phyloP scores from a whole-genome alignment of 495 filamentous ascomycete species.

The Bacidia gigantensis region DNA sequence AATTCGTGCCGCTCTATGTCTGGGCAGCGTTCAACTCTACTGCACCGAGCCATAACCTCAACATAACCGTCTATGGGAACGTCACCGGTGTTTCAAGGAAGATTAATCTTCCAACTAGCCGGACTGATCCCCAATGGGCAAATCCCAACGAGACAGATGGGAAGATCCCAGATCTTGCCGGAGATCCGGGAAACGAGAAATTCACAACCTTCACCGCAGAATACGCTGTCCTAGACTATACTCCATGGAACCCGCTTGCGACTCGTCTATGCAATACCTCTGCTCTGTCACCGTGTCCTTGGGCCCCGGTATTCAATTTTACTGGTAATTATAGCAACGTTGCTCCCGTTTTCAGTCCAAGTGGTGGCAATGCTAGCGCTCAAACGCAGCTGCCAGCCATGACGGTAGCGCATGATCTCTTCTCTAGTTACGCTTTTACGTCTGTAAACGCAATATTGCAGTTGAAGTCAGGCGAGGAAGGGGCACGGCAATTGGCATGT shows the following conservation, averaged over 20 bases:
- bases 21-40: conserved; percentile 56
- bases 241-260: conserved; percentile 39
- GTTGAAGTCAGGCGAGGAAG: conserved; percentile 58
- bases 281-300: conserved; percentile 53
- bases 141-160: conserved; percentile 49
- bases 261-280: conserved; percentile 50
- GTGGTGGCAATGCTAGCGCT: conserved; percentile 17
- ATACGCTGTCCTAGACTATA: conserved; percentile 61
- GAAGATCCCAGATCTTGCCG: conserved; percentile 49
- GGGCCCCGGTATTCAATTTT: conserved; percentile 53
- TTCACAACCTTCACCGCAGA: conserved; percentile 56
- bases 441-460: conserved; percentile 57
- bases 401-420: conserved; percentile 60
- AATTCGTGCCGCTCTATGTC: conserved; percentile 64
- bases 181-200: conserved; percentile 30
- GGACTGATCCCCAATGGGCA: conserved; percentile 38
- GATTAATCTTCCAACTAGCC: conserved; percentile 28
- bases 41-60: conserved; percentile 49
- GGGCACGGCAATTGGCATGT: conserved; percentile 55
- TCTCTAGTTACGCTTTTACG: conserved; percentile 70
- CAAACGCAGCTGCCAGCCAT: conserved; percentile 51
- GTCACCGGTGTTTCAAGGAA: conserved; percentile 50
- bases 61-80: conserved; percentile 79
- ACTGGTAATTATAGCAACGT: conserved; percentile 32
- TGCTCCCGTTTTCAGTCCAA: conserved; percentile 20